Conservation (phyloP, 345 rosid species). For the Acer campestre region DNA sequence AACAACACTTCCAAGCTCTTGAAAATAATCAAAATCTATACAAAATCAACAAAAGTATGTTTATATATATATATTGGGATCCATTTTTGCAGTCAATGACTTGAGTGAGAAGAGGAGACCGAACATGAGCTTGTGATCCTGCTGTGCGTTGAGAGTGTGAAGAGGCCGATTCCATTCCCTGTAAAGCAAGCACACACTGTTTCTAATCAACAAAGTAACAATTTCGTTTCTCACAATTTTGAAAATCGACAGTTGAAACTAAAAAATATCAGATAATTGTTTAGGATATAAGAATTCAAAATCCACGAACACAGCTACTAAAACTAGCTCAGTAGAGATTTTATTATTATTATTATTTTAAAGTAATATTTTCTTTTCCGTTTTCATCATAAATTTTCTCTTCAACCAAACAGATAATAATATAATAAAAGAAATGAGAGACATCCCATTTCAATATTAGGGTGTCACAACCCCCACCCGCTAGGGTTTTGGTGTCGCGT, state of each 20-base stretch:
- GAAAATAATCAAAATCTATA: not conserved
- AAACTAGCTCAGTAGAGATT: not conserved
- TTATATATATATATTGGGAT: slow-evolving; percentile 41
- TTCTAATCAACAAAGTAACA: slow-evolving; percentile 28
- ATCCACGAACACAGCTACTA: not conserved
- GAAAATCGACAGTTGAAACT: not conserved
- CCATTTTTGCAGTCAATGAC: slow-evolving; percentile 84
- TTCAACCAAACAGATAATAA: not conserved
- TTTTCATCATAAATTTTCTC: not conserved
- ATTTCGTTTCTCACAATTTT: not conserved
- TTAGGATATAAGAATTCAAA: slow-evolving; percentile 5
- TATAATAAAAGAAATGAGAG: not conserved
- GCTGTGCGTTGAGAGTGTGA: slow-evolving; percentile 78
- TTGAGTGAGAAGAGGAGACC: slow-evolving; percentile 99
- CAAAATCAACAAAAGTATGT: not conserved
- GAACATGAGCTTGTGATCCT: slow-evolving; percentile 96
- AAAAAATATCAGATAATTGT: not conserved
- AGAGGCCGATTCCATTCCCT: slow-evolving; percentile 91
- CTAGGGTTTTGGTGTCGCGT: too few species aligned
- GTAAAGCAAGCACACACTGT: slow-evolving; percentile 88
- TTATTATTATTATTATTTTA: not conserved
- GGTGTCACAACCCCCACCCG: too few species aligned
- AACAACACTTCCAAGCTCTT: not conserved
- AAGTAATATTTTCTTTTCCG: not conserved
- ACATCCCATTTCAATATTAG: not conserved